Percentiles rank a stretch among this genome's conserved stretches.
These are phyloP conservation scores for Monilinia aucupariae DNA, from an alignment of 2,329 filamentous ascomycete genomes.

Conservation along the genomic window DNA sequence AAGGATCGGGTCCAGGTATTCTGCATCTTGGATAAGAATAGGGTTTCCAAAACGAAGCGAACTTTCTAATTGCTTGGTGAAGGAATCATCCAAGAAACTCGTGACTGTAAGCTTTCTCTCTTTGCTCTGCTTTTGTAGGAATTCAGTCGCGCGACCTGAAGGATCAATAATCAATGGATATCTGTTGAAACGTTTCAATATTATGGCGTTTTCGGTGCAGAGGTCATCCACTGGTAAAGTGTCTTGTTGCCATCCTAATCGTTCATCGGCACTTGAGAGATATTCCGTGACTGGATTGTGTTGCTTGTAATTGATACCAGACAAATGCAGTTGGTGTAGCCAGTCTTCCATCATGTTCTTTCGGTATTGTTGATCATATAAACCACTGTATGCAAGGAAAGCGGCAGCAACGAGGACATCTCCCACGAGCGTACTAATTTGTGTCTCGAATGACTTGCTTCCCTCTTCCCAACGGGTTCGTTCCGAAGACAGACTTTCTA, in stretches of 20 bases:
- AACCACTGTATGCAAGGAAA: constrained; percentile 92
- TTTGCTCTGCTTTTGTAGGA: constrained; percentile 90
- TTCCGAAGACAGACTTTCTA: constrained; percentile 93
- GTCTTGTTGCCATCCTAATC: constrained; percentile 91
- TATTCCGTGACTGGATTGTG: constrained; percentile 96
- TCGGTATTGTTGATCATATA: constrained; percentile 97
- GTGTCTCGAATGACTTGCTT: constrained; percentile 96
- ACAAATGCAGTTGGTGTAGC: constrained; percentile 86
- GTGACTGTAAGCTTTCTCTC: constrained; percentile 91
- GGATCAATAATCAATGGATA: constrained; percentile 98
- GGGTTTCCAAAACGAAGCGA: constrained; percentile 96
- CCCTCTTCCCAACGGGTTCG: constrained; percentile 91
- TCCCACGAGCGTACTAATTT: constrained; percentile 92
- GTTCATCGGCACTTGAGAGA: constrained; percentile 90
- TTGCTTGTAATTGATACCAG: constrained; percentile 88
- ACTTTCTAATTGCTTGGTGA: constrained; percentile 96
- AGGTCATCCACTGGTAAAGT: constrained; percentile 91
- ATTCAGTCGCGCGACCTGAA: constrained; percentile 89
- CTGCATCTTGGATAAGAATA: constrained; percentile 96
- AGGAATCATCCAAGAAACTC: constrained; percentile 95
- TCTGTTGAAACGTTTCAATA: constrained; percentile 94
- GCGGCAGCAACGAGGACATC: constrained; percentile 95
- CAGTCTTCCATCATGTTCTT: constrained; percentile 98
- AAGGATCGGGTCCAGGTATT: constrained; percentile 92
- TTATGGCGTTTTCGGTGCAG: constrained; percentile 97